Conservation (phyloP, 768 basidiomycete genomes). For the Tylopilus plumbeoviolaceoides region DNA sequence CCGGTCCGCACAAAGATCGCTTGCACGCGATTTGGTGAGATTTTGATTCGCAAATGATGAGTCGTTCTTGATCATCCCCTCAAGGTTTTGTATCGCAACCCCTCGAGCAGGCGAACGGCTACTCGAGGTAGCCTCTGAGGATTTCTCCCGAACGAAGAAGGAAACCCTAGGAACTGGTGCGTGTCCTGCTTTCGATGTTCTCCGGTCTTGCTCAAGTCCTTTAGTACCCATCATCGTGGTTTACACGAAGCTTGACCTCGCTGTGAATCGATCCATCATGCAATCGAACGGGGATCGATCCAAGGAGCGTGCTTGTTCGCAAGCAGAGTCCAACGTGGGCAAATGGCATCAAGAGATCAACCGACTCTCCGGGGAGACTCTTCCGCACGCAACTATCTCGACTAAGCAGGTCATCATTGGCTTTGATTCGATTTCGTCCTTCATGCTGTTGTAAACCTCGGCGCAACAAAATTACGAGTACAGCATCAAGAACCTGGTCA, state of each 20-base stretch:
- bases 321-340: background rate
- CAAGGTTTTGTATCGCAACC: background rate
- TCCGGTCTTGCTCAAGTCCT: background rate
- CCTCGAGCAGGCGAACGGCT: background rate
- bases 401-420: background rate
- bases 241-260: background rate
- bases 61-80: background rate
- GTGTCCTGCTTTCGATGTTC: background rate
- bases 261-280: background rate
- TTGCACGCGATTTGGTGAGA: constrained; percentile 1
- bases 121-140: background rate
- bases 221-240: constrained; percentile 2
- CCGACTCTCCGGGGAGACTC: background rate
- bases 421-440: background rate
- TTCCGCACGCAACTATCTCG: background rate
- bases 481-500: background rate
- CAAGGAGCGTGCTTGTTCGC: too few species aligned
- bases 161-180: background rate
- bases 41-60: background rate
- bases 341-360: background rate
- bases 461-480: background rate
- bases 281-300: too few species aligned
- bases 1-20: background rate
- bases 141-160: background rate
- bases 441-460: background rate